These are phyloP conservation scores for Gilbertella persicaria DNA, from an alignment of 371 early-diverging fungal species.

Conservation along the genomic window DNA sequence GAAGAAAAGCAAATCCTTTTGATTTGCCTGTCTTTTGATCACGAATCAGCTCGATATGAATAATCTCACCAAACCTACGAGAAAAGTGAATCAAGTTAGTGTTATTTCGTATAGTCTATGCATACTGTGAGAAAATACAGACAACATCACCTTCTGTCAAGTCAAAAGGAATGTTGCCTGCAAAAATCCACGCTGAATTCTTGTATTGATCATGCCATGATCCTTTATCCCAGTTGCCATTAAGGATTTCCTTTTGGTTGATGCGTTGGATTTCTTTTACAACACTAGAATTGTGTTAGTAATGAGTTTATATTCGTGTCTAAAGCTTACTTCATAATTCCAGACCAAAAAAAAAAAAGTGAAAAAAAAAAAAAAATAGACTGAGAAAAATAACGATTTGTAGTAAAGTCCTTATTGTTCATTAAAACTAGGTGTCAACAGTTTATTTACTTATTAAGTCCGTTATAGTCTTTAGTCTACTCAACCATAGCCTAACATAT, in stretches of 20 bases:
- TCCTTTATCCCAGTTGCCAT: slow-evolving; percentile 43
- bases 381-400: too few species aligned
- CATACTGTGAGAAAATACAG: slow-evolving; percentile 90
- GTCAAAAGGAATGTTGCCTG: slow-evolving; percentile 84
- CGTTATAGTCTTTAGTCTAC: too few species aligned
- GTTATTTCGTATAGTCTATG: background rate
- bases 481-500: too few species aligned
- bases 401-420: too few species aligned
- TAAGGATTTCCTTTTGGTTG: slow-evolving; percentile 61
- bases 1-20: slow-evolving; percentile 90
- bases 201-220: slow-evolving; percentile 93
- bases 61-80: slow-evolving; percentile 83
- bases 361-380: background rate
- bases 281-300: slow-evolving; percentile 41
- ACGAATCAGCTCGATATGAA: slow-evolving; percentile 85
- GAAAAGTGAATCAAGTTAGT: background rate
- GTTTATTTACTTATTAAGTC: too few species aligned
- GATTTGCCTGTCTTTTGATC: slow-evolving; percentile 87
- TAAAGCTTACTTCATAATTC: slow-evolving; percentile 11
- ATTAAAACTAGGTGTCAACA: too few species aligned
- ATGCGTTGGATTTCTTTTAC: slow-evolving; percentile 78
- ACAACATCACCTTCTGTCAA: slow-evolving; percentile 93
- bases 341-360: background rate
- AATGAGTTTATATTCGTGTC: background rate
- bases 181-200: slow-evolving; percentile 88